These are phyloP conservation scores for Dipteronia dyeriana DNA, from an alignment of 345 rosid genomes.

Conservation along the genomic window DNA sequence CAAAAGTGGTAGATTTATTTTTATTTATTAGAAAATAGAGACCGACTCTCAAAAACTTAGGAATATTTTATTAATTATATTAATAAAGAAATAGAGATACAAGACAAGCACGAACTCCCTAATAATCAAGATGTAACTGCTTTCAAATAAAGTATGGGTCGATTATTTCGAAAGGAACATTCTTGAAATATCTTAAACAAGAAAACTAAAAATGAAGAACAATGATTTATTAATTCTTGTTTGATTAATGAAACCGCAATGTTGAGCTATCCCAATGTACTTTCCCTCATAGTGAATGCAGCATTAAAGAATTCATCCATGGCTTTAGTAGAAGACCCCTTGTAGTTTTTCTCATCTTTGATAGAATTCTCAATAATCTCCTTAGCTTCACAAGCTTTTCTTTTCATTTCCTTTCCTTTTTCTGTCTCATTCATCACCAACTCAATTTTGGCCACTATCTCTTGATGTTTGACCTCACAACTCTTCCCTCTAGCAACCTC, in stretches of 20 bases:
- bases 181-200: no score
- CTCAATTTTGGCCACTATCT: conserved; percentile 43
- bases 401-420: conserved; percentile 48
- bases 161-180: no score
- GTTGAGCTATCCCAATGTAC: background rate
- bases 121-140: no score
- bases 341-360: conserved; percentile 23
- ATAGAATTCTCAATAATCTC: conserved; percentile 37
- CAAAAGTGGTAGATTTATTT: no score
- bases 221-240: no score
- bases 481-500: conserved; percentile 31
- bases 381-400: conserved; percentile 39
- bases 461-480: conserved; percentile 30
- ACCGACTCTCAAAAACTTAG: no score
- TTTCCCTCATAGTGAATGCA: conserved; percentile 15
- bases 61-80: no score
- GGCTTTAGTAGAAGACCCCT: conserved; percentile 37
- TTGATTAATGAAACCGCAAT: background rate
- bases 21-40: no score
- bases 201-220: no score
- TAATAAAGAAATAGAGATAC: no score
- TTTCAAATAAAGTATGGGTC: no score
- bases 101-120: no score
- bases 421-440: conserved; percentile 51
- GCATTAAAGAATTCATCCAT: conserved; percentile 40